Evolutionary conservation across 768 basidiomycete species (phyloP).

Genomic region (Leccinellum luteum): DNA sequence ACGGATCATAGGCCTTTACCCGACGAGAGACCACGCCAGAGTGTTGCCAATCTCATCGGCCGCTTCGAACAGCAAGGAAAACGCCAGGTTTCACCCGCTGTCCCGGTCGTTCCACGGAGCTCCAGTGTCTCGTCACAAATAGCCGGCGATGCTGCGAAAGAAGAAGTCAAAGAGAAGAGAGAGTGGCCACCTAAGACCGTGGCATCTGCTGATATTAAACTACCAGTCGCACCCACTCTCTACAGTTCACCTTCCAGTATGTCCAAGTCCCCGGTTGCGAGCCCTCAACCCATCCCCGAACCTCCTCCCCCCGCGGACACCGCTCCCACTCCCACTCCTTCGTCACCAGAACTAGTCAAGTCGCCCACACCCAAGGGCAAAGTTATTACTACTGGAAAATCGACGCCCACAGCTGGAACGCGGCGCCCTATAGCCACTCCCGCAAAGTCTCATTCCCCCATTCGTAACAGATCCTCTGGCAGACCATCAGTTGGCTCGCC

Average conservation of each 20-base stretch:
- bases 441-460: conserved; percentile 30
- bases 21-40: conserved; percentile 83
- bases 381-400: conserved; percentile 13
- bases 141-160: conserved; percentile 61
- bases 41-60: conserved; percentile 88
- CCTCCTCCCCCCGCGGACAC: conserved; percentile 16
- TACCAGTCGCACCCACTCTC: conserved; percentile 34
- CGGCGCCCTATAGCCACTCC: conserved; percentile 22
- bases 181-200: conserved; percentile 72
- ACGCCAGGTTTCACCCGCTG: conserved; percentile 45
- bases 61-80: conserved; percentile 83
- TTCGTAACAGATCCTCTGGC: conserved; percentile 15
- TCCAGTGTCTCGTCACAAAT: conserved; percentile 66
- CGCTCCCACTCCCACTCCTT: conserved; percentile 21
- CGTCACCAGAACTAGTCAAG: conserved; percentile 20
- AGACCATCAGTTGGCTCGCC: conserved; percentile 27
- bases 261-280: conserved; percentile 19
- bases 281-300: conserved; percentile 31
- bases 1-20: conserved; percentile 64
- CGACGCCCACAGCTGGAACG: conserved; percentile 22
- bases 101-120: conserved; percentile 49
- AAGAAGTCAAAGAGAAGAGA: conserved; percentile 65
- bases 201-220: conserved; percentile 34
- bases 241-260: conserved; percentile 31
- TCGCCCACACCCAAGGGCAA: conserved; percentile 24